Conservation (phyloP, 2,329 filamentous ascomycete genomes). For the Epichloe uncinata region DNA sequence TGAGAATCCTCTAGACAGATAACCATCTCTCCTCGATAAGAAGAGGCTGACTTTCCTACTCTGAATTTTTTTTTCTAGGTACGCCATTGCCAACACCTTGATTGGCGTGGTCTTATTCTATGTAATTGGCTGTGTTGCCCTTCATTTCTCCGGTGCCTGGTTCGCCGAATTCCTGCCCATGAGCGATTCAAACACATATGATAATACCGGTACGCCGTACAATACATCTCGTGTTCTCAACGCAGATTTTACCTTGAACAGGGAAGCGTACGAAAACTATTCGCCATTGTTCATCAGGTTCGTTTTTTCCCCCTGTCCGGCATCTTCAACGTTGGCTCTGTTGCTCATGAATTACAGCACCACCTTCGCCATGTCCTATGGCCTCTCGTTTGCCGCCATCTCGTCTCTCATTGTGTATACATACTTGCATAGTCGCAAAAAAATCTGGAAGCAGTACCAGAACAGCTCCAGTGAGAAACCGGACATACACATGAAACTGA, state of each 20-base stretch:
- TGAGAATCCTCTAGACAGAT: constrained; percentile 16
- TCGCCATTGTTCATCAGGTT: constrained; percentile 52
- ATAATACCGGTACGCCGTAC: constrained; percentile 53
- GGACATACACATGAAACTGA: constrained; percentile 51
- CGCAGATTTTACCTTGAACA: constrained; percentile 46
- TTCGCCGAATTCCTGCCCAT: constrained; percentile 54
- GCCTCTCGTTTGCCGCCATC: constrained; percentile 59
- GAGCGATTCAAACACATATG: constrained; percentile 56
- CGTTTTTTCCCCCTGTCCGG: neutral
- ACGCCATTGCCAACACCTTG: constrained; percentile 59
- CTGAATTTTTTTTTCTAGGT: constrained; percentile 25
- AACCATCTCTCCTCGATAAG: too few relatives aligned
- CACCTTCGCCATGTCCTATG: constrained; percentile 57
- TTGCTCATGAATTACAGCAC: constrained; percentile 32
- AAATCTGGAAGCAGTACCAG: constrained; percentile 50
- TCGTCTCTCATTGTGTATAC: constrained; percentile 56
- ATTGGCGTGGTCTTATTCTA: constrained; percentile 55
- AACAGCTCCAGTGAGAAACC: constrained; percentile 46
- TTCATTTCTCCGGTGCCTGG: constrained; percentile 56
- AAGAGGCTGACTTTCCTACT: too few relatives aligned
- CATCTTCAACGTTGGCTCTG: neutral
- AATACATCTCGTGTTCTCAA: constrained; percentile 52
- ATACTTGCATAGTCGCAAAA: constrained; percentile 50
- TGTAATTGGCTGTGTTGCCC: constrained; percentile 40
- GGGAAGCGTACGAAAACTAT: constrained; percentile 50